Conservation (phyloP, 176 grass and related monocot species). For the Pontederia crassipes region DNA sequence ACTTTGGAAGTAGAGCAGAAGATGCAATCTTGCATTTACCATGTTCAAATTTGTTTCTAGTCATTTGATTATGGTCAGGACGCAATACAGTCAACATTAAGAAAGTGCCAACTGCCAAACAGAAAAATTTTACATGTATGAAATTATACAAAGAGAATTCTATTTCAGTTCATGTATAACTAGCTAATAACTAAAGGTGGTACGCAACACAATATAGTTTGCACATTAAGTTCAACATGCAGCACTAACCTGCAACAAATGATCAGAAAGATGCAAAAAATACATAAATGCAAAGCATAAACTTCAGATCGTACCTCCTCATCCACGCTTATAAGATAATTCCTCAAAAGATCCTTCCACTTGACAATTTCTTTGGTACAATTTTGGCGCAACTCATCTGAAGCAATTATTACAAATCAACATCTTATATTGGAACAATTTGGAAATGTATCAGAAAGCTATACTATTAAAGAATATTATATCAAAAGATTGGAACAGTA, state of each 20-base stretch:
- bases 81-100: background rate
- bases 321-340: constrained; percentile 76
- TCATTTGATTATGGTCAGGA: too few species aligned
- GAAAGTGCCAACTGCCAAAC: background rate
- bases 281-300: background rate
- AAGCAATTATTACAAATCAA: background rate
- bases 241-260: background rate
- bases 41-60: too few species aligned
- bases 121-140: background rate
- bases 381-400: constrained; percentile 45
- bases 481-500: background rate
- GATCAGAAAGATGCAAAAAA: background rate
- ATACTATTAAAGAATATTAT: background rate
- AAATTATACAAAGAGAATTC: background rate
- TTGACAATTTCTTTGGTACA: constrained; percentile 44
- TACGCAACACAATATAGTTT: background rate
- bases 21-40: too few species aligned
- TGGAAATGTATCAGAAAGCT: background rate
- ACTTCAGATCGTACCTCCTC: constrained; percentile 47
- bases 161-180: too few species aligned
- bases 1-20: too few species aligned
- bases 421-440: background rate
- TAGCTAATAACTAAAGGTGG: too few species aligned
- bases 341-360: constrained; percentile 69
- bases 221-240: background rate